Evolutionary conservation across 768 basidiomycete genomes (phyloP).

Genomic region (Calocybe indica): DNA sequence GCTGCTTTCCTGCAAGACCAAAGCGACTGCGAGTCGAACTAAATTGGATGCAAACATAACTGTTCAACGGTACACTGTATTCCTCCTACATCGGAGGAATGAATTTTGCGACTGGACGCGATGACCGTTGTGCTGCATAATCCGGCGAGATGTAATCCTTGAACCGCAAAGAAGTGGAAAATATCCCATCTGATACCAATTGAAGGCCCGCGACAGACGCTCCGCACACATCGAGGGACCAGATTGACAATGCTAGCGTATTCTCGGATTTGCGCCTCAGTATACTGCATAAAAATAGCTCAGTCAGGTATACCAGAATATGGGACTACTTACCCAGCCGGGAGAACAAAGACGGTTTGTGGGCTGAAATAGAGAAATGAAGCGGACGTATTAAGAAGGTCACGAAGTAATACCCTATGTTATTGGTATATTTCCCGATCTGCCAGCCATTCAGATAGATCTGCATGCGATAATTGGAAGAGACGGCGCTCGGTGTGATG

Average conservation of each 20-base stretch:
- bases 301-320: not conserved
- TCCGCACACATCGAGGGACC: conserved; percentile 39
- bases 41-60: not conserved
- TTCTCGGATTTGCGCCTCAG: conserved; percentile 35
- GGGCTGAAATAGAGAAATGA: conserved; percentile 18
- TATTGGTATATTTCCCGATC: conserved; percentile 48
- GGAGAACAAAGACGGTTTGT: conserved; percentile 44
- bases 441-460: conserved; percentile 51
- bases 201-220: conserved; percentile 35
- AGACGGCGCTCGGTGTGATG: conserved; percentile 34
- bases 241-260: conserved; percentile 41
- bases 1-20: conserved; percentile 69
- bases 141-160: conserved; percentile 37
- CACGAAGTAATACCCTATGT: conserved; percentile 31
- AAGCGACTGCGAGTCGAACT: conserved; percentile 46
- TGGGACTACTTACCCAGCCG: conserved; percentile 31
- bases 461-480: conserved; percentile 43
- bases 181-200: conserved; percentile 39
- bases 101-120: conserved; percentile 22
- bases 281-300: conserved; percentile 22
- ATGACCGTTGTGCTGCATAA: conserved; percentile 27
- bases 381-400: too few relatives aligned
- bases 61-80: not conserved
- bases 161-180: conserved; percentile 32
- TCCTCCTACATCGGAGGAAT: conserved; percentile 25